phyloP scores from a whole-genome alignment of 768 basidiomycete genomes.

The Tubosaeta sp. region DNA sequence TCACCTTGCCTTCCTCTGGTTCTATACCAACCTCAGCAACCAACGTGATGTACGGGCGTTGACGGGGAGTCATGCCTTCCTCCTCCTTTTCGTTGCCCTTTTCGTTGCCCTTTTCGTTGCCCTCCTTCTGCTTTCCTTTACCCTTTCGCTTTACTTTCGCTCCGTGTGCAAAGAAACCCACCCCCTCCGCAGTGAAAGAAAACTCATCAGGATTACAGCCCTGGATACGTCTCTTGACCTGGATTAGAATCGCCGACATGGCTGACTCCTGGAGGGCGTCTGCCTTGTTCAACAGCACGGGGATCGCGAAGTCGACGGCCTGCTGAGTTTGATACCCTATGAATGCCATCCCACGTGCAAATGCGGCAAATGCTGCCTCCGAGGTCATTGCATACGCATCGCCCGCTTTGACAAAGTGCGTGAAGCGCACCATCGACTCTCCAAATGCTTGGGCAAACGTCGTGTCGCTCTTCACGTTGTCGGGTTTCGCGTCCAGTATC shows the following conservation, averaged over 20 bases:
- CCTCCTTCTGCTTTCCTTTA: neutral
- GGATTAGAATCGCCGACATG: neutral
- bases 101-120: no score
- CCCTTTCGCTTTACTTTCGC: no score
- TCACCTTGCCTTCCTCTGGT: neutral
- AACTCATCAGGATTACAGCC: neutral
- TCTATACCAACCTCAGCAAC: neutral
- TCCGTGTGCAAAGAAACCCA: no score
- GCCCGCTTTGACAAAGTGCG: neutral
- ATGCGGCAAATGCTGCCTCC: no score
- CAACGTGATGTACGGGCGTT: neutral
- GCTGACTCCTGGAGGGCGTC: neutral
- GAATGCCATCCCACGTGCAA: neutral
- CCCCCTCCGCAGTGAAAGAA: neutral
- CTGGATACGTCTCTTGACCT: neutral
- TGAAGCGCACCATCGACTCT: no score
- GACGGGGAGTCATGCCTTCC: neutral
- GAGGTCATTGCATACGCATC: no score
- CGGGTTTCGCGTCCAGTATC: no score
- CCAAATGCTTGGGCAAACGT: no score
- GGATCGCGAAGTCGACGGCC: neutral
- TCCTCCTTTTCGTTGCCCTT: neutral
- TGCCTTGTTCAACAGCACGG: neutral
- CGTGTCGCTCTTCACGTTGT: no score
- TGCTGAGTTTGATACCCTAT: neutral